Evolutionary conservation across 805 yeast genomes (phyloP).

Genomic region (Sporopachydermia quercuum): DNA sequence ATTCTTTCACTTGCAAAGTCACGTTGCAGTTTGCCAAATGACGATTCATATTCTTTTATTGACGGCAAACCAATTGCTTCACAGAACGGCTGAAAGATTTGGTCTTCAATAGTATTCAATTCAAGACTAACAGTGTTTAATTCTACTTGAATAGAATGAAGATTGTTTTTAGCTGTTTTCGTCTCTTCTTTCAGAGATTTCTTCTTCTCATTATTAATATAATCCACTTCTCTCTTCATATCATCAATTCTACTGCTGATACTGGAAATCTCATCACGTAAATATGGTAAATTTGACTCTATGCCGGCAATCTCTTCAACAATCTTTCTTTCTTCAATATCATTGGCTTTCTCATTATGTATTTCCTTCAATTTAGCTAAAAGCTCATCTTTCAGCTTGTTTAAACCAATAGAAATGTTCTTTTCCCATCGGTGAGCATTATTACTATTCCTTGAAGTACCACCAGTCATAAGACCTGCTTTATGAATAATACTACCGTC

Average conservation of each 20-base stretch:
- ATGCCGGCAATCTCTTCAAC: slow-evolving; percentile 38
- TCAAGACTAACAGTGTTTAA: slow-evolving; percentile 20
- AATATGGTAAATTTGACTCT: slow-evolving; percentile 20
- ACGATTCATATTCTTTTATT: slow-evolving; percentile 55
- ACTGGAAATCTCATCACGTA: slow-evolving; percentile 16
- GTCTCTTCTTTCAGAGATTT: slow-evolving; percentile 16
- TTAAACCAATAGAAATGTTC: slow-evolving; percentile 29
- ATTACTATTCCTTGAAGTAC: slow-evolving; percentile 33
- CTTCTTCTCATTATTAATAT: slow-evolving; percentile 7
- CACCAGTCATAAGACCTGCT: slow-evolving; percentile 91
- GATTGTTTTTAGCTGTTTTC: slow-evolving; percentile 19
- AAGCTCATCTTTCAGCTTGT: slow-evolving; percentile 33
- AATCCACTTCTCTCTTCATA: slow-evolving; percentile 12
- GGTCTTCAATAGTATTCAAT: slow-evolving; percentile 12
- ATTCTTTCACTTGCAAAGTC: slow-evolving; percentile 34
- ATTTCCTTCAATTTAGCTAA: slow-evolving; percentile 35
- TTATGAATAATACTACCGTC: slow-evolving; percentile 78
- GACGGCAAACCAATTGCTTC: slow-evolving; percentile 32
- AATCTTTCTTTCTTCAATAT: slow-evolving; percentile 38
- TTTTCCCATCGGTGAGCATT: slow-evolving; percentile 22
- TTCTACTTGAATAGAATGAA: slow-evolving; percentile 20
- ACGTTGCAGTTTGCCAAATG: slow-evolving; percentile 31
- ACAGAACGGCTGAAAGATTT: slow-evolving; percentile 35
- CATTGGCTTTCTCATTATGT: slow-evolving; percentile 32
- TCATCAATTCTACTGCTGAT: slow-evolving; percentile 18